A percentile compares a stretch with the other conserved stretches of the same genome.
Evolutionary conservation across 2,329 filamentous ascomycete genomes (phyloP).

Genomic region (Cercospora sesami): DNA sequence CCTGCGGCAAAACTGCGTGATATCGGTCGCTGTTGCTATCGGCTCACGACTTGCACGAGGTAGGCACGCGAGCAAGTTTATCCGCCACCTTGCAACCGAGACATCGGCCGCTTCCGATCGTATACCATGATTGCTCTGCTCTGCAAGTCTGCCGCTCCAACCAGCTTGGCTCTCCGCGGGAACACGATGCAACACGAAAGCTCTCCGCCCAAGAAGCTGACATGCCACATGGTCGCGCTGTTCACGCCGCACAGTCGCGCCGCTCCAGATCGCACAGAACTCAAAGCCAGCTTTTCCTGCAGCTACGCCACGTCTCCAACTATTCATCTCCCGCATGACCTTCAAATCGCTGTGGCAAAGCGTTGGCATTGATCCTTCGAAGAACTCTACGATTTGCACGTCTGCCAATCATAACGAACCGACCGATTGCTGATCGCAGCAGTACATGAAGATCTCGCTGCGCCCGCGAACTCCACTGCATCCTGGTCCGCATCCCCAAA

Average conservation of each 20-base stretch:
- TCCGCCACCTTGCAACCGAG: neutral
- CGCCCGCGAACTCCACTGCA: neutral
- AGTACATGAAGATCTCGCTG: neutral
- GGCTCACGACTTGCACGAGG: neutral
- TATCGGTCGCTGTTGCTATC: neutral
- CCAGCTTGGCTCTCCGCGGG: neutral
- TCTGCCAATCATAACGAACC: neutral
- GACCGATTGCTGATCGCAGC: neutral
- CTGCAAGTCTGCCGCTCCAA: neutral
- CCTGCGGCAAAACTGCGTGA: neutral
- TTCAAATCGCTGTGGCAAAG: neutral
- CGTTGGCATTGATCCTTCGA: neutral
- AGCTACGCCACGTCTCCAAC: neutral
- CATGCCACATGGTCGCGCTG: neutral
- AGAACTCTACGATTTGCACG: neutral
- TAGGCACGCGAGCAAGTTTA: neutral
- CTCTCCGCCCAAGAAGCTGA: neutral
- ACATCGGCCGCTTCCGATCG: neutral
- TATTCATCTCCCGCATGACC: neutral
- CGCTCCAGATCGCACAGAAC: neutral
- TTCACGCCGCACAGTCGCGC: neutral
- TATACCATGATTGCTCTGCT: neutral
- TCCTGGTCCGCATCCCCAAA: neutral
- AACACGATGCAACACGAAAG: no score
- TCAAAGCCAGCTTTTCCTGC: neutral